Percentiles rank a stretch among this genome's conserved stretches.
Evolutionary conservation across 179 eudicot genomes (phyloP).

Genomic region (Silene noctiflora): DNA sequence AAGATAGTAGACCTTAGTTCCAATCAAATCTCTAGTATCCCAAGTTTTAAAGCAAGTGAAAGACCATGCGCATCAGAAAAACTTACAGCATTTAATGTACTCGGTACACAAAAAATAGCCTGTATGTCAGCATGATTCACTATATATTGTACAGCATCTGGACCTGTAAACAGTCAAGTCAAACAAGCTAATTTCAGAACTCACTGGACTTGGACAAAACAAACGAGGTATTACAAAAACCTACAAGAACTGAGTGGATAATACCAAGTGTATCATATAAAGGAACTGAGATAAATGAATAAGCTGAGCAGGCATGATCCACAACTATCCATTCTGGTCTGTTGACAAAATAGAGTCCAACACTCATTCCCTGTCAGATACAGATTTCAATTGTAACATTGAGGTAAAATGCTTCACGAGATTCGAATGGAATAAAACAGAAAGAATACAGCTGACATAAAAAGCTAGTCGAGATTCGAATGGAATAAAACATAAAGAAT

Average conservation of each 20-base stretch:
- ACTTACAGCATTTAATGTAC: conserved; percentile 74
- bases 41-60: background rate
- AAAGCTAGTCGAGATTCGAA: background rate
- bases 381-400: background rate
- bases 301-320: conserved; percentile 97
- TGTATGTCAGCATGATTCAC: conserved; percentile 83
- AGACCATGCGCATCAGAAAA: conserved; percentile 13
- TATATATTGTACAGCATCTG: conserved; percentile 90
- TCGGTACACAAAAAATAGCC: conserved; percentile 88
- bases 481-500: background rate
- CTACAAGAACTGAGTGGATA: conserved; percentile 20
- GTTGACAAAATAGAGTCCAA: conserved; percentile 88
- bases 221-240: conserved; percentile 12
- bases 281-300: conserved; percentile 85
- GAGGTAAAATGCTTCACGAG: too few species aligned
- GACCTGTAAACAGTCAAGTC: conserved; percentile 47
- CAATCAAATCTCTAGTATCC: background rate
- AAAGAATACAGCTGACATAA: background rate
- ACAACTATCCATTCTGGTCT: conserved; percentile 95
- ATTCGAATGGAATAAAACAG: background rate
- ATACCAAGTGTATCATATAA: conserved; percentile 93
- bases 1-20: conserved; percentile 2
- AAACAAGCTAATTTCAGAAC: conserved; percentile 19
- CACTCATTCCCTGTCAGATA: conserved; percentile 68
- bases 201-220: conserved; percentile 14